phyloP scores from a whole-genome alignment of 2,329 filamentous ascomycete species.

The Fusarium heterosporum region DNA sequence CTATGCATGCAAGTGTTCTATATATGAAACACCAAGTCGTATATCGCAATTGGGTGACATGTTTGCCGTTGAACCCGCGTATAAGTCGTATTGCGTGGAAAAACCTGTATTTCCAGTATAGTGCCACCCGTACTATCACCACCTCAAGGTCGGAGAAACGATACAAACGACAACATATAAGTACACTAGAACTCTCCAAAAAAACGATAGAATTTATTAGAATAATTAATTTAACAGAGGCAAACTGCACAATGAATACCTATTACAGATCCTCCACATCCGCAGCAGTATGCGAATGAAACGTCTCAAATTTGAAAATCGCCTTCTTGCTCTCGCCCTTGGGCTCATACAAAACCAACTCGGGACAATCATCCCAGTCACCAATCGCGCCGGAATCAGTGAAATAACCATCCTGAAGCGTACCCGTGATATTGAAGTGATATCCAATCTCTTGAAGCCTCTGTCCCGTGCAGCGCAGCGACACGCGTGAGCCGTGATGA shows the following conservation, averaged over 20 bases:
- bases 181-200: too few relatives aligned
- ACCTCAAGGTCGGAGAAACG: too few relatives aligned
- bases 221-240: not conserved
- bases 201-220: slow-evolving; percentile 9
- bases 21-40: slow-evolving; percentile 4
- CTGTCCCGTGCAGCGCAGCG: slow-evolving; percentile 11
- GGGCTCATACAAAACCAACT: slow-evolving; percentile 19
- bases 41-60: slow-evolving; percentile 27
- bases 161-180: too few relatives aligned
- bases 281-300: slow-evolving; percentile 23
- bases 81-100: not conserved
- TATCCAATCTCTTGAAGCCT: slow-evolving; percentile 16
- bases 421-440: slow-evolving; percentile 27
- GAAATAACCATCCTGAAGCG: slow-evolving; percentile 12
- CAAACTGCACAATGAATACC: not conserved
- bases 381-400: slow-evolving; percentile 7
- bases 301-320: slow-evolving; percentile 27
- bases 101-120: too few relatives aligned
- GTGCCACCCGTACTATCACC: too few relatives aligned
- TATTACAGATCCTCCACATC: slow-evolving; percentile 26
- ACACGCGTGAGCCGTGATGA: slow-evolving; percentile 20
- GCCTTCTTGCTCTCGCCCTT: slow-evolving; percentile 29
- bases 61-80: not conserved
- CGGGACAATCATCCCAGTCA: not conserved
- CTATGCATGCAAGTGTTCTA: not conserved